Percentiles rank a stretch among this genome's conserved stretches.
These are phyloP conservation scores for Lentinus brumalis DNA, from an alignment of 768 basidiomycete species.

Conservation along the genomic window DNA sequence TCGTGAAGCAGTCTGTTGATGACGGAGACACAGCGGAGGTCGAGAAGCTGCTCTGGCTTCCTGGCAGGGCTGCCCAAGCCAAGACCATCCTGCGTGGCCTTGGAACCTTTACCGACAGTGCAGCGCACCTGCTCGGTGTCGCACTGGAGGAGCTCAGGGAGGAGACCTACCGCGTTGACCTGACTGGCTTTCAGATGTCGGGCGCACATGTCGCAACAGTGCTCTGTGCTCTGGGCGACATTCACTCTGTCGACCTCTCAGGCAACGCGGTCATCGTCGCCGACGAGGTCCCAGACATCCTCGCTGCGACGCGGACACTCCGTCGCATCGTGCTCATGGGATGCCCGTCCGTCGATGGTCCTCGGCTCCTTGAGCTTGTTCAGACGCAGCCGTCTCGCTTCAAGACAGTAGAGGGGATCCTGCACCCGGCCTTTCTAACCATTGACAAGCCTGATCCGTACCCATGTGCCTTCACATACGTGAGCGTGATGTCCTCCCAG, in stretches of 20 bases:
- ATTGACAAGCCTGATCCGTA: constrained; percentile 6
- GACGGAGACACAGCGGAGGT: constrained; percentile 27
- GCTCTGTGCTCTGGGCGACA: constrained; percentile 8
- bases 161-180: constrained; percentile 23
- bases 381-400: constrained; percentile 30
- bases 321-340: constrained; percentile 29
- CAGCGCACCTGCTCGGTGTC: constrained; percentile 27
- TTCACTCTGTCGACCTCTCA: constrained; percentile 32
- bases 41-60: constrained; percentile 33
- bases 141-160: constrained; percentile 11
- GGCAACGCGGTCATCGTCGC: constrained; percentile 28
- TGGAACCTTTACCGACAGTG: constrained; percentile 31
- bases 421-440: constrained; percentile 30
- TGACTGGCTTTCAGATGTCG: constrained; percentile 29
- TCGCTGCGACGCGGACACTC: constrained; percentile 26
- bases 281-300: constrained; percentile 26
- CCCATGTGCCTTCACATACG: constrained; percentile 26
- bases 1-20: constrained; percentile 29
- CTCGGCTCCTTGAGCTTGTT: constrained; percentile 28
- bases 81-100: constrained; percentile 21
- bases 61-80: constrained; percentile 30
- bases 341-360: constrained; percentile 27
- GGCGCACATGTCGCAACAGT: constrained; percentile 26
- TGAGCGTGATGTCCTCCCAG: background rate
- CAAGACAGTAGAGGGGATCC: constrained; percentile 27